Evolutionary conservation across 495 filamentous ascomycete species (phyloP).

Genomic region (Chlorociboria aeruginascens): DNA sequence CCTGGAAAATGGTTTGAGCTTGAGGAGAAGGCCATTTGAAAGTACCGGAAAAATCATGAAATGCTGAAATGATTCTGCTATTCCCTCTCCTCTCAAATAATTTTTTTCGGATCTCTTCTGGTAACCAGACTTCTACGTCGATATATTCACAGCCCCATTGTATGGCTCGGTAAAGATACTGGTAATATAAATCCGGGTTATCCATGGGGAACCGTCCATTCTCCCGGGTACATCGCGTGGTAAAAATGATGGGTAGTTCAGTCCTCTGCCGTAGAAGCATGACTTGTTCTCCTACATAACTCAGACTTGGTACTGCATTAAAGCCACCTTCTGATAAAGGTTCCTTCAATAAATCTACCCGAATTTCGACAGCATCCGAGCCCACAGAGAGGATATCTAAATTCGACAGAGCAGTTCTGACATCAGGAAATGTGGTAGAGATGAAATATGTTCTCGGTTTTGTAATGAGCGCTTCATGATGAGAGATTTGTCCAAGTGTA

Average conservation of each 20-base stretch:
- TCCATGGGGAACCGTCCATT: conserved; percentile 79
- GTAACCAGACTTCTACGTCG: conserved; percentile 77
- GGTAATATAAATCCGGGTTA: conserved; percentile 58
- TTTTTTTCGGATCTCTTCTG: conserved; percentile 54
- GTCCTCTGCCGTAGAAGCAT: conserved; percentile 74
- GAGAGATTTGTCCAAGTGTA: conserved; percentile 61
- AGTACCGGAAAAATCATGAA: conserved; percentile 72
- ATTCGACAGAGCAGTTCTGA: conserved; percentile 71
- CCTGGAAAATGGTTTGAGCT: conserved; percentile 54
- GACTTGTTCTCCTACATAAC: conserved; percentile 74
- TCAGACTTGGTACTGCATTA: conserved; percentile 57
- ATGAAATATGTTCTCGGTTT: conserved; percentile 72
- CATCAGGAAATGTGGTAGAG: conserved; percentile 77
- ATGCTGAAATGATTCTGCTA: conserved; percentile 74
- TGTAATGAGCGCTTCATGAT: conserved; percentile 60
- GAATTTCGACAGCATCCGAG: conserved; percentile 70
- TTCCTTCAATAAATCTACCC: conserved; percentile 71
- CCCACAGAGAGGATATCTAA: conserved; percentile 77
- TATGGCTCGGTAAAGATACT: conserved; percentile 65
- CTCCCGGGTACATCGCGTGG: conserved; percentile 65
- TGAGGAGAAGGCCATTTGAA: conserved; percentile 70
- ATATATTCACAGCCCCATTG: conserved; percentile 84
- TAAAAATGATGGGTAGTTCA: conserved; percentile 78
- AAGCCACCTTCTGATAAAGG: conserved; percentile 42
- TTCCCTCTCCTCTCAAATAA: conserved; percentile 60